These are phyloP conservation scores for Pythium pyrilobum DNA, from an alignment of 352 stramenopile genomes.

Conservation along the genomic window DNA sequence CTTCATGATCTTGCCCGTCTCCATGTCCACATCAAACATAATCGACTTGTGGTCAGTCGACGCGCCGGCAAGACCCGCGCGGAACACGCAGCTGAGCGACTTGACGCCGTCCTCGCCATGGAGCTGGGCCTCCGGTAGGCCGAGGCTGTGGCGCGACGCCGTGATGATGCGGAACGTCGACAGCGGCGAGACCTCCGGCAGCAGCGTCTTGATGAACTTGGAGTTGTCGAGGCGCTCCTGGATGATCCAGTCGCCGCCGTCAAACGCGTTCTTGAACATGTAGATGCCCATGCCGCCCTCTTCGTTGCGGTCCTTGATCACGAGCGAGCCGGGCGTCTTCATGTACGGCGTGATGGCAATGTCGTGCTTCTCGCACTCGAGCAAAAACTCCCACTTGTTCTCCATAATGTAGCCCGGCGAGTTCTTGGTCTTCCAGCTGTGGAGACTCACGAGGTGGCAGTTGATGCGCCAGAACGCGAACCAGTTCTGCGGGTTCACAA, in stretches of 20 bases:
- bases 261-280: conserved; percentile 96
- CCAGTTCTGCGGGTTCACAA: conserved; percentile 93
- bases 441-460: conserved; percentile 91
- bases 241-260: conserved; percentile 95
- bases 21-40: conserved; percentile 97
- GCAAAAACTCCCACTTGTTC: conserved; percentile 98
- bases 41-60: conserved; percentile 97
- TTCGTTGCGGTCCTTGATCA: conserved; percentile 98
- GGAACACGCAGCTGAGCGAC: conserved; percentile 79
- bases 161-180: conserved; percentile 99
- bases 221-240: conserved; percentile 95
- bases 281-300: conserved; percentile 97
- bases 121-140: conserved; percentile 36
- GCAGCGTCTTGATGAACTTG: conserved; percentile 86
- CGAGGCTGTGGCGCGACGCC: conserved; percentile 74
- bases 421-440: conserved; percentile 91
- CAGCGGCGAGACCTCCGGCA: conserved; percentile 92
- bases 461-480: conserved; percentile 98
- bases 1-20: conserved; percentile 89
- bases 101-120: conserved; percentile 58
- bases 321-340: conserved; percentile 83
- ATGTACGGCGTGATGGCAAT: conserved; percentile 95
- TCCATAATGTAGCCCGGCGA: conserved; percentile 93
- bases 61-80: conserved; percentile 60
- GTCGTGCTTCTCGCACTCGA: conserved; percentile 83